Conservation (phyloP, 306 rosid species). For the Hylodesmum podocarpum region DNA sequence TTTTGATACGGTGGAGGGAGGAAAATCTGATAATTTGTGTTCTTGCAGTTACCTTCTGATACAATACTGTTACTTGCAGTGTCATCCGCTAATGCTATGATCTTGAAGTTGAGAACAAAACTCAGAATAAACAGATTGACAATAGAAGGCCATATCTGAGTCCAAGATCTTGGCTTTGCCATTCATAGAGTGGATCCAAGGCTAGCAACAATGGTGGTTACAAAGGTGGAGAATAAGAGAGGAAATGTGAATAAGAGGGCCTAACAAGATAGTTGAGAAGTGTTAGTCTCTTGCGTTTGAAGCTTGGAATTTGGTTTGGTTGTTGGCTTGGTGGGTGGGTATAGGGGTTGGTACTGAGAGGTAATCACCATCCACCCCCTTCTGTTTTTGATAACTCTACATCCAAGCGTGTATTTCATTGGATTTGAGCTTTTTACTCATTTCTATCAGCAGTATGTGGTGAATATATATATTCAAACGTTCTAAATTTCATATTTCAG, state of each 20-base stretch:
- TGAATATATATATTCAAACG: background rate
- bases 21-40: constrained; percentile 61
- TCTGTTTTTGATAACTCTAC: constrained; percentile 38
- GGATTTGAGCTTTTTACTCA: background rate
- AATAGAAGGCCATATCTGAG: constrained; percentile 28
- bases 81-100: constrained; percentile 35
- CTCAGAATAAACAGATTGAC: constrained; percentile 30
- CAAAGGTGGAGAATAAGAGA: constrained; percentile 32
- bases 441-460: background rate
- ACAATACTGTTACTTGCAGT: constrained; percentile 24
- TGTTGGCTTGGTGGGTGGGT: constrained; percentile 48
- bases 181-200: constrained; percentile 38
- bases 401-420: constrained; percentile 19
- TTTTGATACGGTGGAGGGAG: constrained; percentile 89
- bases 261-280: constrained; percentile 53
- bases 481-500: background rate
- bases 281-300: constrained; percentile 66
- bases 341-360: constrained; percentile 45
- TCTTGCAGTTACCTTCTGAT: constrained; percentile 52
- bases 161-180: constrained; percentile 46
- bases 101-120: constrained; percentile 36
- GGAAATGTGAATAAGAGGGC: constrained; percentile 40
- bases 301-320: constrained; percentile 61
- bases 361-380: constrained; percentile 38
- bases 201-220: constrained; percentile 17